These are phyloP conservation scores for Fusarium sp. DNA, from an alignment of 2,329 filamentous ascomycete species.

Conservation along the genomic window DNA sequence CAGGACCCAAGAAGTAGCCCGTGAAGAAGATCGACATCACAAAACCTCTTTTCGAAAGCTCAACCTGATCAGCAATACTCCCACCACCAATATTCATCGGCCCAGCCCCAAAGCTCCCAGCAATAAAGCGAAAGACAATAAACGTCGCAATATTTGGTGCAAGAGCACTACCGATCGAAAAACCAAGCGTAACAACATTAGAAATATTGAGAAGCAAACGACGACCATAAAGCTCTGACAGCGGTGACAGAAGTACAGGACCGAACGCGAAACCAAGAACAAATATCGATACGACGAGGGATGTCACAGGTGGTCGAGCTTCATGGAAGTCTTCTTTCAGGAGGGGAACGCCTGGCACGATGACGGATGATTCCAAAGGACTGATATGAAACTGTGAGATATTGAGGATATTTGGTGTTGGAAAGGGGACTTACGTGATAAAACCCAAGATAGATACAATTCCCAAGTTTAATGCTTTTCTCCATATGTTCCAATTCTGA, in stretches of 20 bases:
- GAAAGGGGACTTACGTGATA: background rate
- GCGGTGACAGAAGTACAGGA: background rate
- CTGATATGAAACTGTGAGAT: background rate
- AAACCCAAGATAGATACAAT: constrained; percentile 11
- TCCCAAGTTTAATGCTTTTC: background rate
- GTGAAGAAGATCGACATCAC: constrained; percentile 27
- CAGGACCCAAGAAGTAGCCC: constrained; percentile 6
- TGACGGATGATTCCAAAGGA: constrained; percentile 11
- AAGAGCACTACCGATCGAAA: constrained; percentile 8
- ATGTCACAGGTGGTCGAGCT: constrained; percentile 26
- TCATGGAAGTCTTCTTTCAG: constrained; percentile 13
- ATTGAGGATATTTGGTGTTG: fast-evolving
- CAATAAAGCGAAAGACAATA: constrained; percentile 16
- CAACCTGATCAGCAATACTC: constrained; percentile 7
- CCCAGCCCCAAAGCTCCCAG: constrained; percentile 8
- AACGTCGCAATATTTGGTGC: background rate
- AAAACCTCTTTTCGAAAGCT: background rate
- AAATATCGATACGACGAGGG: constrained; percentile 15
- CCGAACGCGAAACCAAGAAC: constrained; percentile 18
- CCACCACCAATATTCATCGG: constrained; percentile 20
- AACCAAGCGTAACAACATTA: constrained; percentile 3
- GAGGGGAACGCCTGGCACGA: constrained; percentile 15
- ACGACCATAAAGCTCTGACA: constrained; percentile 17
- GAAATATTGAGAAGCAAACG: constrained; percentile 14
- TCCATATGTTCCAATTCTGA: constrained; percentile 10